Evolutionary conservation across 495 filamentous ascomycete species (phyloP), one percentile per base, ranked within the genome.

Genomic region (Endocarpon pusillum): DNA sequence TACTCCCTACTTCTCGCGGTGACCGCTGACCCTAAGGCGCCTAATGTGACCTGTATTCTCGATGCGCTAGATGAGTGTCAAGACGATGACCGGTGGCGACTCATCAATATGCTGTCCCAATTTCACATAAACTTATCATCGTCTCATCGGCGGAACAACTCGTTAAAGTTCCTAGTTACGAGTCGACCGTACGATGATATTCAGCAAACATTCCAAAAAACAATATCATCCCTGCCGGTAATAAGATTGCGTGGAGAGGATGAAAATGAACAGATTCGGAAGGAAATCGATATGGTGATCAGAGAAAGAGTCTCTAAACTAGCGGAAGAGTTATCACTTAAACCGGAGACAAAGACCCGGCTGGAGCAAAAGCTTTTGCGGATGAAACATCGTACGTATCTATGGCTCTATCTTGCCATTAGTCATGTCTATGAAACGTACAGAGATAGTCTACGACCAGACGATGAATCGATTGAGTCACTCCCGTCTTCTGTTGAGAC

Each of bases 11-110:
- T 59, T 3, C 34, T 37, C n/a, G 25, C 33, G 7, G 46, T 37
- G 3, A 34, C 34, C 25, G 47, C 30, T 24, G 39, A 51, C 34
- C 33, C 25, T 16, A 27, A 26, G 11, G 37, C 27, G 8, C 37
- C 17, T 3, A 48, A 50, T 7, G 44, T 47, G 0, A 52, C 57
- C 16, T 60, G 51, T 34, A 32, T 62, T 16, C 36, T 64, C 9
- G 58, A 64, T 43, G 59, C 48, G 1, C 48, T 64, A 19, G 56
- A 64, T 37, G 54, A 64, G 45, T 62, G 54, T 26, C 39, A 40
- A 33, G 15, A 32, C 32, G 17, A 1, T 7, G 39, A 49, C 40
- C 34, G 38, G 32, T 22, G 35, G 18, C 19, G 38, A 22, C 33
- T 59, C 1, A 43, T 57, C 33, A 3, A 50, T 20, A 42, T 46